Percentiles rank a stretch among this genome's conserved stretches.
These are phyloP conservation scores for Ceratobasidium sp. DNA, from an alignment of 1,284 basidiomycete genomes.

Conservation along the genomic window DNA sequence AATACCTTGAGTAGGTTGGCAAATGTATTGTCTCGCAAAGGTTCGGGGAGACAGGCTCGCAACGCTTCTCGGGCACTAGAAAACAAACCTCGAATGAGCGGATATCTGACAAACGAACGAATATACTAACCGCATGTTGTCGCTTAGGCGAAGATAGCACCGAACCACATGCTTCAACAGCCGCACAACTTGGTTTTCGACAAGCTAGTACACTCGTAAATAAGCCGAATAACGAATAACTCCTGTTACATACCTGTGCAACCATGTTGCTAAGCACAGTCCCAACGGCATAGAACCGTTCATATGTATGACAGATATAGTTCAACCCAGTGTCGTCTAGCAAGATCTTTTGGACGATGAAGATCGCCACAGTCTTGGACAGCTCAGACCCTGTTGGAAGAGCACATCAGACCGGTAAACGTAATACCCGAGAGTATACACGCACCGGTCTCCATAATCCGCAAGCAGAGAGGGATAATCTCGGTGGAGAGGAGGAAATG, in stretches of 20 bases:
- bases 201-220: conserved; percentile 61
- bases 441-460: conserved; percentile 95
- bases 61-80: conserved; percentile 93
- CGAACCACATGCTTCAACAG: conserved; percentile 98
- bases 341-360: conserved; percentile 99
- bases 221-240: neutral
- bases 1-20: conserved; percentile 85
- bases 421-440: neutral
- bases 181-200: conserved; percentile 97
- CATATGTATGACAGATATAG: conserved; percentile 99
- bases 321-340: conserved; percentile 97
- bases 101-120: neutral
- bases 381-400: conserved; percentile 83
- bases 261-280: conserved; percentile 99
- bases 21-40: conserved; percentile 95
- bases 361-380: conserved; percentile 99
- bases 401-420: neutral
- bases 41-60: conserved; percentile 96
- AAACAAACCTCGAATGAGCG: conserved; percentile 2
- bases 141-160: conserved; percentile 96
- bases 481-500: conserved; percentile 99
- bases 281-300: conserved; percentile 98
- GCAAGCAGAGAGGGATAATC: conserved; percentile 98
- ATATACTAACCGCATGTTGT: conserved; percentile 85
- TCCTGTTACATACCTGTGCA: conserved; percentile 65